Evolutionary conservation across 495 filamentous ascomycete genomes (phyloP), one percentile per base, ranked within the genome.

Genomic region (Trichoderma virens): DNA sequence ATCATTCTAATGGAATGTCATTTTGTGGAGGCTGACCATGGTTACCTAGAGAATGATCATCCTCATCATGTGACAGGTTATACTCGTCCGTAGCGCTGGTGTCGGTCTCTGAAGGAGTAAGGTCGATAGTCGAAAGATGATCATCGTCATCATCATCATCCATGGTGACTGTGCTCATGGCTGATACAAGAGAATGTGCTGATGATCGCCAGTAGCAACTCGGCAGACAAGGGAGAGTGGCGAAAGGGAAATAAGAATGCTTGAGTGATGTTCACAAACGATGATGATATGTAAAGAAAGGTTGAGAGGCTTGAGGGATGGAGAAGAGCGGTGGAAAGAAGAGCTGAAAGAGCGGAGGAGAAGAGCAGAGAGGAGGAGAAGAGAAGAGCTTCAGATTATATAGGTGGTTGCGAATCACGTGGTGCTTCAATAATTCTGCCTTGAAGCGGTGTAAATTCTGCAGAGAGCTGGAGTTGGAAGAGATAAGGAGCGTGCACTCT

Each of bases 361-460:
- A 13, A 27, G 9, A 56, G 47, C n/a, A 14, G n/a, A 14, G 0
- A 0, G 30, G 11, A 28, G 20, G 20, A 56, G 20, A 13, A 27
- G 47, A 27, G 9, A 13, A 11, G 47, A 56, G 23, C 43, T 47
- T 23, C 18, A 20, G 20, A 23, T 20, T 47, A 8, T 23, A 47
- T 47, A 47, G 43, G 43, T n/a, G 9, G 2, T 47, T 7, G 8
- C 18, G 51, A 8, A 28, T 56, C 51, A 56, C 51, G 23, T 56
- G 51, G 51, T 28, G 51, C 45, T 51, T 51, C n/a, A 51, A 16
- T n/a, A n/a, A 51, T n/a, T 51, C 45, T 51, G 9, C 20, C 45
- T 51, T 51, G 45, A 51, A 51, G 45, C n/a, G 45, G n/a, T n/a
- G n/a, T n/a, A n/a, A n/a, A n/a, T n/a, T n/a, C 45, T 51, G 38